These are phyloP conservation scores for Wolfiporia cocos DNA, from an alignment of 1,284 basidiomycete genomes.

Conservation along the genomic window DNA sequence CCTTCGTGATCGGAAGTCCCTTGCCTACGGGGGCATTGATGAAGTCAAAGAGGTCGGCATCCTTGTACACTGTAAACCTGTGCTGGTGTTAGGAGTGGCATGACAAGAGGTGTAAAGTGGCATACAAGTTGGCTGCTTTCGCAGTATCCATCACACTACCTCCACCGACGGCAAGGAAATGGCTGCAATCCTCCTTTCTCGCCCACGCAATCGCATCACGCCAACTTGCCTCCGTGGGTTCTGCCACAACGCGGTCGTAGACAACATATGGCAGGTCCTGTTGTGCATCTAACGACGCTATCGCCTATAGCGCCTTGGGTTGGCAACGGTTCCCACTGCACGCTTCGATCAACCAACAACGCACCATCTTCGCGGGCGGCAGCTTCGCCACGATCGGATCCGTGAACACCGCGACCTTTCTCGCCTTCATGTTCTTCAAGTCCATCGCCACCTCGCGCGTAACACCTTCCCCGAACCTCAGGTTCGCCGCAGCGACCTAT, in stretches of 20 bases:
- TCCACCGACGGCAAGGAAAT: slow-evolving; percentile 93
- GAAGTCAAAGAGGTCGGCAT: slow-evolving; percentile 91
- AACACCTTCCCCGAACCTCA: slow-evolving; percentile 86
- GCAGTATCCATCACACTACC: slow-evolving; percentile 96
- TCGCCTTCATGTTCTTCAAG: slow-evolving; percentile 84
- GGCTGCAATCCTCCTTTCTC: slow-evolving; percentile 81
- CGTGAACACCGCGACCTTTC: slow-evolving; percentile 91
- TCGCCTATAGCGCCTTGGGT: slow-evolving; percentile 41
- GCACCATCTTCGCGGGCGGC: slow-evolving; percentile 75
- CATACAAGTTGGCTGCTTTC: slow-evolving; percentile 87
- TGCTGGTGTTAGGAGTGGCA: background rate
- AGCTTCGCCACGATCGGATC: slow-evolving; percentile 83
- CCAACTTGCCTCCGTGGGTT: slow-evolving; percentile 91
- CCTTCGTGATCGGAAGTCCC: slow-evolving; percentile 77
- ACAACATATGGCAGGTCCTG: slow-evolving; percentile 76
- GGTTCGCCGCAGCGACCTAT: slow-evolving; percentile 86
- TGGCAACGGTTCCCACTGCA: background rate
- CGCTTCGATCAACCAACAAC: background rate
- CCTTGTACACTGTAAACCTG: slow-evolving; percentile 84
- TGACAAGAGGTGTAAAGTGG: slow-evolving; percentile 7
- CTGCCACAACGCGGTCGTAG: slow-evolving; percentile 80
- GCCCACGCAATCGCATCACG: slow-evolving; percentile 87
- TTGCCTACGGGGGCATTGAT: slow-evolving; percentile 96
- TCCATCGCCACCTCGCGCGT: slow-evolving; percentile 93
- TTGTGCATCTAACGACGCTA: slow-evolving; percentile 72